A percentile compares a stretch with the other conserved stretches of the same genome.
Evolutionary conservation across 2,329 filamentous ascomycete species (phyloP).

Genomic region (Monosporascus sp.): DNA sequence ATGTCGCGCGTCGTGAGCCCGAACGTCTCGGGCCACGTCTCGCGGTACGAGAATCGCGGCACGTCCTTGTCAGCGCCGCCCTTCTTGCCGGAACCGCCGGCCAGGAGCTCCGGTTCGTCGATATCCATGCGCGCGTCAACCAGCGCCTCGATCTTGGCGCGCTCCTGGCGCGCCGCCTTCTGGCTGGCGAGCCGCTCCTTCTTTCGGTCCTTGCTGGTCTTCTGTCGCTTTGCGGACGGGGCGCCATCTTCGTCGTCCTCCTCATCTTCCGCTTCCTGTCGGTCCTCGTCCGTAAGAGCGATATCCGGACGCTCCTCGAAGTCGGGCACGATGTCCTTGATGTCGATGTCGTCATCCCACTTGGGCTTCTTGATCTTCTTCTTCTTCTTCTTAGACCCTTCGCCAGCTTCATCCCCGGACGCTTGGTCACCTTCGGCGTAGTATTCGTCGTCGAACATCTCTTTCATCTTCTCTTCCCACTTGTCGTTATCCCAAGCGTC

Average conservation of each 20-base stretch:
- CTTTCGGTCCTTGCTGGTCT: slow-evolving; percentile 56
- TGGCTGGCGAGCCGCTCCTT: slow-evolving; percentile 54
- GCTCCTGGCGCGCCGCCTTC: slow-evolving; percentile 73
- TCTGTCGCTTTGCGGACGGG: slow-evolving; percentile 50
- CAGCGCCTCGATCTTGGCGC: slow-evolving; percentile 76
- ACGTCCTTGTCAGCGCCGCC: background rate
- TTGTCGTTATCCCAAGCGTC: slow-evolving; percentile 82
- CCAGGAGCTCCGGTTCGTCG: slow-evolving; percentile 56
- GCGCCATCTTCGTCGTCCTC: slow-evolving; percentile 36
- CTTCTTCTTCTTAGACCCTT: slow-evolving; percentile 52
- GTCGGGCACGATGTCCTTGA: slow-evolving; percentile 83
- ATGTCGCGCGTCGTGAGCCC: slow-evolving; percentile 89
- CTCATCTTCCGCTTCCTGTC: slow-evolving; percentile 32
- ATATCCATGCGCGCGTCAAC: slow-evolving; percentile 78
- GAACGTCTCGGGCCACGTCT: slow-evolving; percentile 85
- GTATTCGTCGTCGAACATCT: slow-evolving; percentile 84
- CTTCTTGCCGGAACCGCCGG: slow-evolving; percentile 21
- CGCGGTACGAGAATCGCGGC: slow-evolving; percentile 79
- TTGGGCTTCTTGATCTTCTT: slow-evolving; percentile 73
- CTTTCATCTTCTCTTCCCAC: slow-evolving; percentile 89
- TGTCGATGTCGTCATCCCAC: slow-evolving; percentile 97
- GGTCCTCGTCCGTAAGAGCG: slow-evolving; percentile 50
- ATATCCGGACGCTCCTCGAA: slow-evolving; percentile 59
- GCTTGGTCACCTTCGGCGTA: slow-evolving; percentile 68
- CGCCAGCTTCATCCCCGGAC: slow-evolving; percentile 48